Evolutionary conservation across 2,329 filamentous ascomycete species (phyloP).

Genomic region (Penicillium psychrosexuale): DNA sequence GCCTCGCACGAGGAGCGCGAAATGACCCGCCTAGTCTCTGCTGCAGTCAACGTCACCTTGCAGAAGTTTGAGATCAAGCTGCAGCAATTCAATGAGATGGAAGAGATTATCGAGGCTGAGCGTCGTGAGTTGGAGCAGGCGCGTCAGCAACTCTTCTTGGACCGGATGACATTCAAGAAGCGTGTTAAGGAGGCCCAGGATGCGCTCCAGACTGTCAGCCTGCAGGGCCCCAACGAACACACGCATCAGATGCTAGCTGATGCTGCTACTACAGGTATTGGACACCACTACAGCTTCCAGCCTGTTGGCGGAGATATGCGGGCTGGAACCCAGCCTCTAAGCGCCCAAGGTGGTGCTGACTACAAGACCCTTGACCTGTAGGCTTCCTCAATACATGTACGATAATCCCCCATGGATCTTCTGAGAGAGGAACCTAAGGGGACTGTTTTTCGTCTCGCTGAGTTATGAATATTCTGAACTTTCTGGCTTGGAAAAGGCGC

Average conservation of each 20-base stretch:
- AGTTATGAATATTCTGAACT: conserved; percentile 26
- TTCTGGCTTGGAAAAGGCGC: conserved; percentile 32
- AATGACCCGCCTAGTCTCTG: conserved; percentile 88
- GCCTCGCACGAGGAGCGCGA: conserved; percentile 96
- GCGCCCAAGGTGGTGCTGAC: conserved; percentile 39
- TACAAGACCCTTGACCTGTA: conserved; percentile 45
- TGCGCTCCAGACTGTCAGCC: conserved; percentile 51
- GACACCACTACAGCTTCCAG: conserved; percentile 44
- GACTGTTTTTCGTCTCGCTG: conserved; percentile 13
- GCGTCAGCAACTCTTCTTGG: conserved; percentile 88
- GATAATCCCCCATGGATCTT: conserved; percentile 23
- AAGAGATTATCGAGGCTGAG: conserved; percentile 85
- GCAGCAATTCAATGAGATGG: conserved; percentile 94
- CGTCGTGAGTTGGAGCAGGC: conserved; percentile 87
- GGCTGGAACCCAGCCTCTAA: conserved; percentile 39
- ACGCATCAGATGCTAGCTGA: conserved; percentile 36
- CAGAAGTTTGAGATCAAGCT: conserved; percentile 96
- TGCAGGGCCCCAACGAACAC: conserved; percentile 44
- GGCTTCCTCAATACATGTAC: conserved; percentile 24
- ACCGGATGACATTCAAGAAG: conserved; percentile 85
- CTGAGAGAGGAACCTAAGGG: conserved; percentile 10
- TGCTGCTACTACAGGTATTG: conserved; percentile 35
- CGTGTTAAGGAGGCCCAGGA: conserved; percentile 81
- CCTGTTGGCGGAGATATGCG: conserved; percentile 30
- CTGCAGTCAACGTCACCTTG: conserved; percentile 87